A percentile compares a stretch with the other conserved stretches of the same genome.
Evolutionary conservation across 352 stramenopile species (phyloP).

Genomic region (Phytophthora lateralis): DNA sequence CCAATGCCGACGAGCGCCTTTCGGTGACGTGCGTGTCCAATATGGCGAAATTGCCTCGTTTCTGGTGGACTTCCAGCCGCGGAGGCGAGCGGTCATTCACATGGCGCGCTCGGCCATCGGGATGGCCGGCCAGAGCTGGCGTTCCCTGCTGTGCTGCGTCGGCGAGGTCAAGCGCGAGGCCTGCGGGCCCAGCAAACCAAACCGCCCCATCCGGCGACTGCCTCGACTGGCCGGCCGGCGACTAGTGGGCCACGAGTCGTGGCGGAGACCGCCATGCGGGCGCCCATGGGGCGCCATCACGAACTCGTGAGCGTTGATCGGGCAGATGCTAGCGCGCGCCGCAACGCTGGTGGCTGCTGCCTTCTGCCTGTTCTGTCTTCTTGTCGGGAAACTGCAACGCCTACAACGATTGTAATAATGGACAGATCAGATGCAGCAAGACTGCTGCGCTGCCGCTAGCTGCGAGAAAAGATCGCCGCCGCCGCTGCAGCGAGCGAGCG

Average conservation of each 20-base stretch:
- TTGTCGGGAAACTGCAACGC: slow-evolving; percentile 1
- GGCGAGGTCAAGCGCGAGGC: neutral
- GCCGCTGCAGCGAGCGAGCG: neutral
- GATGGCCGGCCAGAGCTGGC: slow-evolving; percentile 2
- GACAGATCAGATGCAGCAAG: neutral
- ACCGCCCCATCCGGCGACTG: slow-evolving; percentile 10
- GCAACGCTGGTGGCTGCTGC: neutral
- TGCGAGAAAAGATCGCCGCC: neutral
- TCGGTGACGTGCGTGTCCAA: slow-evolving; percentile 39
- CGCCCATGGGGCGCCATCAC: slow-evolving; percentile 18
- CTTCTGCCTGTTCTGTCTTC: slow-evolving; percentile 16
- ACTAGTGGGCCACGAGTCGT: no score
- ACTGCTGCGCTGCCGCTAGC: neutral
- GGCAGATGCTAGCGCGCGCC: slow-evolving; percentile 4
- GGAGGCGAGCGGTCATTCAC: slow-evolving; percentile 33
- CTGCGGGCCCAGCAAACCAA: slow-evolving; percentile 1
- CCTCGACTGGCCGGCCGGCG: neutral
- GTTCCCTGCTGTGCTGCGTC: neutral
- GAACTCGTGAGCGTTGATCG: slow-evolving; percentile 7
- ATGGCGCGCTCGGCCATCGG: slow-evolving; percentile 20
- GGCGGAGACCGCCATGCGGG: neutral
- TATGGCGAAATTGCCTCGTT: slow-evolving; percentile 44
- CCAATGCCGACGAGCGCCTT: slow-evolving; percentile 11
- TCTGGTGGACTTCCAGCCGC: slow-evolving; percentile 17
- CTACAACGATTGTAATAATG: neutral